phyloP scores from a whole-genome alignment of 495 filamentous ascomycete genomes.

The Lichenothelia convexa region DNA sequence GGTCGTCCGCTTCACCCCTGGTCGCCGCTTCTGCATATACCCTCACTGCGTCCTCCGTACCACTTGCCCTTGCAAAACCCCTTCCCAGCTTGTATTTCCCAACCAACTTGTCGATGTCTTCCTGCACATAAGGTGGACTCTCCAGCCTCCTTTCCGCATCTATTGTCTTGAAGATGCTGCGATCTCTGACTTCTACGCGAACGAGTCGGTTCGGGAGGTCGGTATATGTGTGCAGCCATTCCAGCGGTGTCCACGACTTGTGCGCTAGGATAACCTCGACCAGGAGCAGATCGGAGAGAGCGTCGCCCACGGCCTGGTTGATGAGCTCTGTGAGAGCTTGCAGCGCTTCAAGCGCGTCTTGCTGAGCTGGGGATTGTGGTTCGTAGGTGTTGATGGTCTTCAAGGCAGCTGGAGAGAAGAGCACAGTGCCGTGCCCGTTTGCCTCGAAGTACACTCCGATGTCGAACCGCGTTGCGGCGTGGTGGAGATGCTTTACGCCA shows the following conservation, averaged over 20 bases:
- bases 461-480: conserved; percentile 78
- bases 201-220: conserved; percentile 92
- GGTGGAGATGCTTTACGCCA: conserved; percentile 93
- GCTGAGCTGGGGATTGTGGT: conserved; percentile 81
- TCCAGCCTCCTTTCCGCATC: conserved; percentile 82
- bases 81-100: conserved; percentile 81
- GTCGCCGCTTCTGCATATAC: conserved; percentile 88
- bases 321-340: conserved; percentile 69
- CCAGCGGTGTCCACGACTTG: conserved; percentile 74
- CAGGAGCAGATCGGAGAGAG: conserved; percentile 86
- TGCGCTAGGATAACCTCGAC: conserved; percentile 92
- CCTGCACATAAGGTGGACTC: conserved; percentile 59
- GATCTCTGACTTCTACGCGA: conserved; percentile 73
- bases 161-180: conserved; percentile 70
- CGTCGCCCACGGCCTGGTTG: conserved; percentile 95
- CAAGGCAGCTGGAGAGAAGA: conserved; percentile 73
- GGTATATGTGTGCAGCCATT: conserved; percentile 88
- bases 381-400: conserved; percentile 55
- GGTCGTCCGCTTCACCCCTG: conserved; percentile 2
- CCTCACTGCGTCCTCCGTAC: conserved; percentile 88
- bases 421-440: conserved; percentile 91
- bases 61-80: conserved; percentile 77
- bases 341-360: conserved; percentile 65
- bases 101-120: conserved; percentile 67
- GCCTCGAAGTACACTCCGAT: conserved; percentile 97